phyloP scores from a whole-genome alignment of 495 filamentous ascomycete species.

The Daldinia loculata region DNA sequence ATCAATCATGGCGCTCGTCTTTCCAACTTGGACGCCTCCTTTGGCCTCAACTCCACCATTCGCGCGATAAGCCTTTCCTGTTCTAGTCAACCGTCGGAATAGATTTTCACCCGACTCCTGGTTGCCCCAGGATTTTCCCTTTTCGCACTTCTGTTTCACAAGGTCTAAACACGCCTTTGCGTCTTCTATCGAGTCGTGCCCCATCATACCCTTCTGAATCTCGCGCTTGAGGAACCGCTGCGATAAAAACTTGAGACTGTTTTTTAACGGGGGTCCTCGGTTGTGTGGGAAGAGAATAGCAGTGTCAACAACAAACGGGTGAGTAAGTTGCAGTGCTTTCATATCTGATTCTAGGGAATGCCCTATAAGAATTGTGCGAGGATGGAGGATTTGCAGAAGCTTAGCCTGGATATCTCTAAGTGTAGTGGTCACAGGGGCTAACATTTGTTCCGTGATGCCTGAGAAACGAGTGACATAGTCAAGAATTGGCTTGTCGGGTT shows the following conservation, averaged over 20 bases:
- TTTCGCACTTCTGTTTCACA: conserved; percentile 93
- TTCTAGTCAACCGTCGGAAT: conserved; percentile 79
- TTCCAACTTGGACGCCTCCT: conserved; percentile 60
- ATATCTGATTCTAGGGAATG: conserved; percentile 94
- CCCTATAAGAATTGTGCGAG: conserved; percentile 82
- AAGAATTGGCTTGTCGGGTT: conserved; percentile 81
- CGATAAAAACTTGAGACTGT: conserved; percentile 84
- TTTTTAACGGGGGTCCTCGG: conserved; percentile 60
- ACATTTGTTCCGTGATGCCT: conserved; percentile 85
- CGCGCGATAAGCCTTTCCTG: conserved; percentile 58
- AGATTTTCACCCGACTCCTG: conserved; percentile 81
- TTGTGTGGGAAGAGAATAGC: conserved; percentile 77
- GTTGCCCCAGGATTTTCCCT: conserved; percentile 82
- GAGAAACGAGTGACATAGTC: conserved; percentile 92
- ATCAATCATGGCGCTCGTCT: conserved; percentile 84
- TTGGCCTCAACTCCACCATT: conserved; percentile 60
- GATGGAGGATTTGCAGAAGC: conserved; percentile 75
- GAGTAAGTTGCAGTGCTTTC: conserved; percentile 80
- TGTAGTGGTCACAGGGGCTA: conserved; percentile 82
- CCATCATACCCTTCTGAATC: conserved; percentile 73
- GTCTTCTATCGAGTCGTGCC: conserved; percentile 94
- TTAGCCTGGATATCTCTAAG: conserved; percentile 82
- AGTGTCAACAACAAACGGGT: conserved; percentile 94
- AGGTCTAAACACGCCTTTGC: conserved; percentile 89
- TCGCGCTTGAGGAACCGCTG: conserved; percentile 81